Base-by-base conservation (phyloP, 2,329 filamentous ascomycete genomes). In the Beauveria sp. region DNA sequence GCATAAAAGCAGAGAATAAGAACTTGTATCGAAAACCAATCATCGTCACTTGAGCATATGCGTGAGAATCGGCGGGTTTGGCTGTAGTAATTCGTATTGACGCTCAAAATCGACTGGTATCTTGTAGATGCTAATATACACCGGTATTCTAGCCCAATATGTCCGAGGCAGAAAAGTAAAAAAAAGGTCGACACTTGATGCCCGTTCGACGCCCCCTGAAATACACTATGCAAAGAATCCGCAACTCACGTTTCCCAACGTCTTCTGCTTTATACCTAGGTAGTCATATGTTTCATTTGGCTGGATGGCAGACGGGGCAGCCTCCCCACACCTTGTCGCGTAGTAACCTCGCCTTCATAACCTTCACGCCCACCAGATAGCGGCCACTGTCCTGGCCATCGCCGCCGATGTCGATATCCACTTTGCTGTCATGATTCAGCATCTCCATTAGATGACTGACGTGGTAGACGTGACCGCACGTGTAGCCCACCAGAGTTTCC, bases 381-480 rank as follows among this genome's bases (percentile, higher is more conserved):
- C 83, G 81, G 28, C 74, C 73, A 61, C 72, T 74, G 18, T 76
- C 72, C 12, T 79, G 76, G 46, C 75, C 73, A 3, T 74, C 73
- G 18, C 73, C 76, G 2, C 76, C 76, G 31, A 83, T 75, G 3
- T 79, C 76, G 3, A 77, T 71, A 62, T 87, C 83, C 6, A 73
- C 71, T 28, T 72, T 72, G 71, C 75, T 79, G 60, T 68, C 80
- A 43, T 76, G 75, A 50, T 80, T 71, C 55, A 86, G 66, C 62
- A 76, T 74, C 66, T 81, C 80, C 16, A 93, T 73, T 20, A 95
- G 75, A 69, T 93, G 91, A 3, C 82, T 80, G 1, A 93, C 79
- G 68, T 96, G 91, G 71, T 90, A 95, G 28, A 91, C 86, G 70
- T 95, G 90, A 0, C 90, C 88, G 69, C 91, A 96, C 1, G 88